These are phyloP conservation scores for Sporopachydermia quercuum DNA, from an alignment of 805 yeast genomes.

Conservation along the genomic window DNA sequence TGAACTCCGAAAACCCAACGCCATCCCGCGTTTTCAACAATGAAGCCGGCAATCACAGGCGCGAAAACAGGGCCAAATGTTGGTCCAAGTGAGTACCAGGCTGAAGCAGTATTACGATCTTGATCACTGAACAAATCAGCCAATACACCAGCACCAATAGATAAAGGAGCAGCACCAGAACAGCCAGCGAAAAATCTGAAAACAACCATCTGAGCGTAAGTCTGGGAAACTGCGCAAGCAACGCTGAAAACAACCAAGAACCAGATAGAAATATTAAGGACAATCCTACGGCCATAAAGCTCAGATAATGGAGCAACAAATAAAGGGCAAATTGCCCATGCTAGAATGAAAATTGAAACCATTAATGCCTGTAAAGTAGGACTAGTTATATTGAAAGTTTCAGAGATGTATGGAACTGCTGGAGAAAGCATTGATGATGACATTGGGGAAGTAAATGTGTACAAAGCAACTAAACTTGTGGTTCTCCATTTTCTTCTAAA, in stretches of 20 bases:
- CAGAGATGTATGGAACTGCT: conserved; percentile 34
- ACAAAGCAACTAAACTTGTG: conserved; percentile 33
- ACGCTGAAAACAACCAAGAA: conserved; percentile 31
- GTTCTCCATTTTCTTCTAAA: conserved; percentile 24
- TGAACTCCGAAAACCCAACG: conserved; percentile 49
- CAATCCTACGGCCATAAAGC: conserved; percentile 43
- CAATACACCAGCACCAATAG: conserved; percentile 55
- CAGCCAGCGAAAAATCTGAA: conserved; percentile 50
- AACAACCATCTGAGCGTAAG: conserved; percentile 38
- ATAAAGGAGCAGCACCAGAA: conserved; percentile 54
- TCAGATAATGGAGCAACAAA: conserved; percentile 57
- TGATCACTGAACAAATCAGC: conserved; percentile 42
- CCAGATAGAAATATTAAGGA: conserved; percentile 37
- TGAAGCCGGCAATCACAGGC: conserved; percentile 42
- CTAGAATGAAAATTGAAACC: conserved; percentile 52
- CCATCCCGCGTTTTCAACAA: conserved; percentile 38
- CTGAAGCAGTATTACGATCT: conserved; percentile 40
- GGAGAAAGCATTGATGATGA: conserved; percentile 51
- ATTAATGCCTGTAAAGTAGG: conserved; percentile 33
- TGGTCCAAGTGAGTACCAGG: conserved; percentile 35
- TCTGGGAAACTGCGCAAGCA: conserved; percentile 47
- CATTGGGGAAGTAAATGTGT: conserved; percentile 46
- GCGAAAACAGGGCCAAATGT: conserved; percentile 46
- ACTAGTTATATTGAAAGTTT: conserved; percentile 26
- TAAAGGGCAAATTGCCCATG: conserved; percentile 56